phyloP scores from a whole-genome alignment of 2,329 filamentous ascomycete species.

The Trichoderma harzianum region DNA sequence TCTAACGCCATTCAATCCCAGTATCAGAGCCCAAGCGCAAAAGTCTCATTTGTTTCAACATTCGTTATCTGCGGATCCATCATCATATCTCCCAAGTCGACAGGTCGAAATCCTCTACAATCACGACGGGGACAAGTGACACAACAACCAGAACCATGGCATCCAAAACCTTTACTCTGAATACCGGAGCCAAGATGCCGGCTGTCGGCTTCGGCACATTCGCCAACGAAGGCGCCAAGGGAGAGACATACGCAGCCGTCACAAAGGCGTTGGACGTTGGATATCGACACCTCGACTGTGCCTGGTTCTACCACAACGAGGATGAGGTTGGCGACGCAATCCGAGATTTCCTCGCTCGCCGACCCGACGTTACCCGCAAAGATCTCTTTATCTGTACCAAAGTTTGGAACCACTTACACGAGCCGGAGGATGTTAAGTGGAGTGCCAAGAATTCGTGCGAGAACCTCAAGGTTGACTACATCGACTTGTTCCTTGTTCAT shows the following conservation, averaged over 20 bases:
- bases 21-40: not conserved
- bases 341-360: conserved; percentile 36
- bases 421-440: conserved; percentile 54
- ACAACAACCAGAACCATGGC: not conserved
- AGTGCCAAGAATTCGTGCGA: conserved; percentile 59
- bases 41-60: not conserved
- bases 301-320: conserved; percentile 76
- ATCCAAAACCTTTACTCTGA: conserved; percentile 55
- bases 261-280: conserved; percentile 64
- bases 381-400: conserved; percentile 76
- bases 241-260: conserved; percentile 49
- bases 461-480: conserved; percentile 60
- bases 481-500: conserved; percentile 70
- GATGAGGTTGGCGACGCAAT: conserved; percentile 64
- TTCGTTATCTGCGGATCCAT: not conserved
- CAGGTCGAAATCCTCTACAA: not conserved
- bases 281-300: conserved; percentile 75
- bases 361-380: conserved; percentile 59
- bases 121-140: not conserved
- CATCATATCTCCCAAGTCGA: not conserved
- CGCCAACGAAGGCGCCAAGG: conserved; percentile 64
- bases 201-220: conserved; percentile 75
- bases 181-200: conserved; percentile 75
- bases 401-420: conserved; percentile 77
- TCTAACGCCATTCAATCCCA: not conserved